Evolutionary conservation across 225 moss, liverwort and hornwort genomes (phyloP), one percentile per base, ranked within the genome.

Genomic region (Pseudisothecium myosuroides): DNA sequence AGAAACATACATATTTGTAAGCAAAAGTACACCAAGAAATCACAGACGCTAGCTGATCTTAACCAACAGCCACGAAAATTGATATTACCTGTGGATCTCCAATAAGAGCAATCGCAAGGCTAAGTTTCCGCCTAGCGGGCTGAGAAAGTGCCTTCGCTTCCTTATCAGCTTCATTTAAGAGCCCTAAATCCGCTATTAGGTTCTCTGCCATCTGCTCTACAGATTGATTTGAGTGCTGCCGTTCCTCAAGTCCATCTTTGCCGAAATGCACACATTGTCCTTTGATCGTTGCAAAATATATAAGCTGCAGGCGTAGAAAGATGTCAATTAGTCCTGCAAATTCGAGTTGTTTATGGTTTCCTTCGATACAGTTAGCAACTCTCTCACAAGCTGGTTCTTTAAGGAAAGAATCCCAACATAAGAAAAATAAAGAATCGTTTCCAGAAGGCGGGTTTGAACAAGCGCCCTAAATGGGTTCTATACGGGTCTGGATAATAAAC

Each of bases 81-180:
- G 65, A 88, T 76, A 81, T 69, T 66, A 94, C 97, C 95, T 96
- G 96, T 49, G 97, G 97, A 89, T 97, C 95, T 94, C 97, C 96
- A 90, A 95, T 92, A 90, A 97, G 90, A 88, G 97, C 95, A 91
- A 95, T 96, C 26, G 97, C 97, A 78, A 97, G 93, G 86, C 93
- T 95, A 50, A 97, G 93, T 89, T 95, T 97, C 76, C 97, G 93
- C 88, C 90, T 97, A 29, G 91, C 93, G 77, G 94, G 94, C 75
- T 93, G 91, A 91, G 89, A 92, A 37, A 97, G 95, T 76, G 93
- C 65, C 87, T 90, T 85, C 62, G 91, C 94, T 91, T 93, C 89
- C 71, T 87, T 94, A 84, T 97, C 96, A 86, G 94, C 97, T 75
- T 92, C 92, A 83, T 83, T 85, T 80, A 80, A 85, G 88, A 97